Percentiles rank a stretch among this genome's conserved stretches.
These are phyloP conservation scores for Penicillium chermesinum DNA, from an alignment of 495 filamentous ascomycete species.

Conservation along the genomic window DNA sequence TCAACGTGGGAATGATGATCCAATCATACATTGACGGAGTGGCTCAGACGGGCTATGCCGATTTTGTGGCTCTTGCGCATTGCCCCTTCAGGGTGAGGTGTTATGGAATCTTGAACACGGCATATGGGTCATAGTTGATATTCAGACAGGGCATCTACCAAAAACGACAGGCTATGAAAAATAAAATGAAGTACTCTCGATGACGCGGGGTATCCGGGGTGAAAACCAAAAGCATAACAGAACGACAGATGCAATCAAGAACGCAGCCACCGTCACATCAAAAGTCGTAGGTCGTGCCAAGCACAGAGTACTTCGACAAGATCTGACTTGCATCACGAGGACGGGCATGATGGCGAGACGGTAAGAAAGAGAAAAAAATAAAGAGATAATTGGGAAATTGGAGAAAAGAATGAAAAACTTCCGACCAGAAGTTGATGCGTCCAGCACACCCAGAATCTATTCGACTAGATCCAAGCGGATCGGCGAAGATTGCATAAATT, in stretches of 20 bases:
- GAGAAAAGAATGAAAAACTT: conserved; percentile 10
- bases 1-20: too few species aligned
- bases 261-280: conserved; percentile 12
- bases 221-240: conserved; percentile 9
- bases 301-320: not conserved
- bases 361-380: not conserved
- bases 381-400: conserved; percentile 1
- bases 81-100: too few species aligned
- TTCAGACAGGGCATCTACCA: conserved; percentile 17
- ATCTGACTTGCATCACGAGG: conserved; percentile 4
- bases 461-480: conserved; percentile 1
- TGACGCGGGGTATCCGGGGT: conserved; percentile 28
- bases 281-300: not conserved
- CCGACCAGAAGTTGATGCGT: conserved; percentile 17
- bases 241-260: conserved; percentile 12
- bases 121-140: conserved; percentile 10
- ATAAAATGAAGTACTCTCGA: conserved; percentile 7
- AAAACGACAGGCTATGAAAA: conserved; percentile 8
- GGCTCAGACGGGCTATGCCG: too few species aligned
- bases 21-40: too few species aligned
- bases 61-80: too few species aligned
- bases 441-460: conserved; percentile 16
- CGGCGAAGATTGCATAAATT: conserved; percentile 11
- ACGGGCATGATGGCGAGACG: conserved; percentile 5
- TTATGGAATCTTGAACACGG: not conserved